Percentiles rank a stretch among this genome's conserved stretches.
Conservation (phyloP, 768 basidiomycete species). For the Amanita molliuscula region DNA sequence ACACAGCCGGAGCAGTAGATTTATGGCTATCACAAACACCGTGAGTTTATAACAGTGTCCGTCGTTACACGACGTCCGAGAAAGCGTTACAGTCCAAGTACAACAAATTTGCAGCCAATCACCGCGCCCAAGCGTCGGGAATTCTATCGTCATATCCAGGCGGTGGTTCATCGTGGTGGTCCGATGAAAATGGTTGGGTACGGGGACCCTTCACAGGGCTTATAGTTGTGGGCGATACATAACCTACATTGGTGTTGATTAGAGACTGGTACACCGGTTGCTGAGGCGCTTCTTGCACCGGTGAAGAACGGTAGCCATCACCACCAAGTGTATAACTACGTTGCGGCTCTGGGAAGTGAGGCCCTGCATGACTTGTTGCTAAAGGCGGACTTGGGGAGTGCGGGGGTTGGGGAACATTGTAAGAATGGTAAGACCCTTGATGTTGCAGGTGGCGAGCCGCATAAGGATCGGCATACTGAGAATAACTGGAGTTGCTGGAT, state of each 20-base stretch:
- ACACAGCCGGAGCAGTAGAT: neutral
- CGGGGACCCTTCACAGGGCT: slow-evolving; percentile 37
- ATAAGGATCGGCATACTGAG: slow-evolving; percentile 38
- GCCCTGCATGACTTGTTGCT: too few relatives aligned
- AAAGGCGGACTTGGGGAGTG: neutral
- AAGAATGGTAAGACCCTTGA: slow-evolving; percentile 16
- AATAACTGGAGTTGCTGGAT: slow-evolving; percentile 34
- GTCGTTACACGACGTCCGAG: slow-evolving; percentile 1
- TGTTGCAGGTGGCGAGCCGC: slow-evolving; percentile 21
- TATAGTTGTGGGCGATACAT: slow-evolving; percentile 12
- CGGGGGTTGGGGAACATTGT: slow-evolving; percentile 16
- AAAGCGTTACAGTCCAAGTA: neutral
- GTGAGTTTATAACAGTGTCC: too few relatives aligned
- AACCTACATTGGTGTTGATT: slow-evolving; percentile 26
- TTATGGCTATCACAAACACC: too few relatives aligned
- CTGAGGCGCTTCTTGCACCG: slow-evolving; percentile 22
- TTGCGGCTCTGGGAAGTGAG: slow-evolving; percentile 14
- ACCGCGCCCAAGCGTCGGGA: slow-evolving; percentile 42
- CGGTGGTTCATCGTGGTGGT: slow-evolving; percentile 43
- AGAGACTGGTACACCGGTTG: slow-evolving; percentile 16
- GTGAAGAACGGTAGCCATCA: slow-evolving; percentile 32
- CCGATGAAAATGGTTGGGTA: slow-evolving; percentile 19
- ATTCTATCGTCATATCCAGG: slow-evolving; percentile 55
- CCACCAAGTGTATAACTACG: slow-evolving; percentile 51
- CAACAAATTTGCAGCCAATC: neutral